Evolutionary conservation across 2,329 filamentous ascomycete species (phyloP).

Genomic region (Clonostachys solani): DNA sequence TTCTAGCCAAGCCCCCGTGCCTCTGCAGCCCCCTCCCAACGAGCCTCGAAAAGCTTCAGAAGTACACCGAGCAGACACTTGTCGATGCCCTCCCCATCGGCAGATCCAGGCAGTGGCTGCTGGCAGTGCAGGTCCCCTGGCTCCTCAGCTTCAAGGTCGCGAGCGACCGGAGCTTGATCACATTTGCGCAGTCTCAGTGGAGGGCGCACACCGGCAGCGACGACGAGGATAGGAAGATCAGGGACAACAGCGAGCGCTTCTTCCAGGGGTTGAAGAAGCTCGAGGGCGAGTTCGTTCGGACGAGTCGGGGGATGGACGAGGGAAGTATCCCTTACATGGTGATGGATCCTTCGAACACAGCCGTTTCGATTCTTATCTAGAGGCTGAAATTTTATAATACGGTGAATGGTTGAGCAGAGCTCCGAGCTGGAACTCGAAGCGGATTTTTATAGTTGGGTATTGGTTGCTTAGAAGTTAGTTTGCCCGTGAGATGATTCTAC

Average conservation of each 20-base stretch:
- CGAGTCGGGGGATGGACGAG: slow-evolving; percentile 22
- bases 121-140: slow-evolving; percentile 37
- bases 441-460: no score
- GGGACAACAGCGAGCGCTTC: slow-evolving; percentile 12
- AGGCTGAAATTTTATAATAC: background rate
- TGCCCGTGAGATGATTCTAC: no score
- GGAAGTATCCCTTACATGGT: slow-evolving; percentile 29
- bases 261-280: slow-evolving; percentile 18
- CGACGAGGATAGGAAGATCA: slow-evolving; percentile 11
- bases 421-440: no score
- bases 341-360: slow-evolving; percentile 27
- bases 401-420: no score
- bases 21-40: slow-evolving; percentile 26
- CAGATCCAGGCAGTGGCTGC: slow-evolving; percentile 35
- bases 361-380: slow-evolving; percentile 21
- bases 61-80: slow-evolving; percentile 21
- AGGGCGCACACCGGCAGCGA: slow-evolving; percentile 13
- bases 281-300: slow-evolving; percentile 19
- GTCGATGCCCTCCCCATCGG: slow-evolving; percentile 34
- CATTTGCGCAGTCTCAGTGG: slow-evolving; percentile 32
- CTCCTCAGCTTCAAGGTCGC: slow-evolving; percentile 37
- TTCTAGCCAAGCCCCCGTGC: slow-evolving; percentile 34
- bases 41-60: slow-evolving; percentile 18
- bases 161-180: slow-evolving; percentile 30
- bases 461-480: no score